Percentiles rank a stretch among this genome's conserved stretches.
phyloP scores from a whole-genome alignment of 148 eudicot species.

The Cornus kousa region DNA sequence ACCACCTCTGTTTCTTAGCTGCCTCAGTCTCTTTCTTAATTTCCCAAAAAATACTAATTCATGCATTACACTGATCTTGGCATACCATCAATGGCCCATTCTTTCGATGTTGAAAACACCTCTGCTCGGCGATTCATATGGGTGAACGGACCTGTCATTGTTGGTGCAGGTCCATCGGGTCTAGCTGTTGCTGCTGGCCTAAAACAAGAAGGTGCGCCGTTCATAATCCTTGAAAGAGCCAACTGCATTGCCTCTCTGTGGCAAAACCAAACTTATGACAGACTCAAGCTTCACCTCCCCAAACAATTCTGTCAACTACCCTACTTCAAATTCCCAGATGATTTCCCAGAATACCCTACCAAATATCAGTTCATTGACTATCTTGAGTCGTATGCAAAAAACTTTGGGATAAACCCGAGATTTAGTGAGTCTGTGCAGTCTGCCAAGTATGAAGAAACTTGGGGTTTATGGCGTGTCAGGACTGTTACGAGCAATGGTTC shows the following conservation, averaged over 20 bases:
- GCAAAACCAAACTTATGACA: slow-evolving; percentile 71
- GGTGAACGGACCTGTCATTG: slow-evolving; percentile 76
- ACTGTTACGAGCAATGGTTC: not conserved
- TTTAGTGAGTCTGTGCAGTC: slow-evolving; percentile 54
- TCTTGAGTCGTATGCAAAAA: slow-evolving; percentile 42
- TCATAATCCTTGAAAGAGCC: slow-evolving; percentile 67
- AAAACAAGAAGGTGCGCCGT: slow-evolving; percentile 65
- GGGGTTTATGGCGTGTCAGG: slow-evolving; percentile 32
- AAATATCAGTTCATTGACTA: slow-evolving; percentile 48
- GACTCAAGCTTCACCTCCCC: slow-evolving; percentile 77
- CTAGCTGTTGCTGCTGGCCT: slow-evolving; percentile 76
- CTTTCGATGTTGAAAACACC: slow-evolving; percentile 40
- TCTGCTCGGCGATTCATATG: slow-evolving; percentile 49
- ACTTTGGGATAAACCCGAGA: slow-evolving; percentile 41
- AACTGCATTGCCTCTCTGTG: slow-evolving; percentile 83
- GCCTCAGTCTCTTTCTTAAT: not conserved
- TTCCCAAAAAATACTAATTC: not conserved
- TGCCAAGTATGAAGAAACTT: slow-evolving; percentile 53
- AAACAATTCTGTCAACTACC: slow-evolving; percentile 82
- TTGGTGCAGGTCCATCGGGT: slow-evolving; percentile 82
- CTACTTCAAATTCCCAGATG: slow-evolving; percentile 55
- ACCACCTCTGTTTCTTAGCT: not conserved
- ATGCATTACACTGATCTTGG: slow-evolving; percentile 15
- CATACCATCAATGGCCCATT: slow-evolving; percentile 11
- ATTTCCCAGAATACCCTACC: slow-evolving; percentile 71